phyloP scores from a whole-genome alignment of 2,329 filamentous ascomycete species.

The Phialophora tarda region DNA sequence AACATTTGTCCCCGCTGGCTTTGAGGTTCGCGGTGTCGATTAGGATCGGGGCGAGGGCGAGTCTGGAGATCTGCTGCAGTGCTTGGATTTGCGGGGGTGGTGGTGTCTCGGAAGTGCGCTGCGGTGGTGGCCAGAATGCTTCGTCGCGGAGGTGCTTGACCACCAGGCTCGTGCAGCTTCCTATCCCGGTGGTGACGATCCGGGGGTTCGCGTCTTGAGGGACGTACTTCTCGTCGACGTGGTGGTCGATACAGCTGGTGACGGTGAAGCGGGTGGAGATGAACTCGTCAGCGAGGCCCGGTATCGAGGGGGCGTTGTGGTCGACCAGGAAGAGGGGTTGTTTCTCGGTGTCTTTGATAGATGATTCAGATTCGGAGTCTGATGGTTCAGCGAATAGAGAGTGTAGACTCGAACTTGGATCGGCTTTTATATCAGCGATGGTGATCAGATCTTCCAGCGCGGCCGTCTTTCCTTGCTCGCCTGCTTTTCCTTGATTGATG shows the following conservation, averaged over 20 bases:
- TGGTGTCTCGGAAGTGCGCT: conserved; percentile 40
- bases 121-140: conserved; percentile 47
- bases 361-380: conserved; percentile 1
- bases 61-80: conserved; percentile 51
- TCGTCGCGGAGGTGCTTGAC: conserved; percentile 57
- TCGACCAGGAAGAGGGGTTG: conserved; percentile 48
- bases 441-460: conserved; percentile 48
- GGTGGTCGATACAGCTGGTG: conserved; percentile 65
- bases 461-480: conserved; percentile 30
- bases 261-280: conserved; percentile 52
- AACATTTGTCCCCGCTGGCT: conserved; percentile 51
- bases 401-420: conserved; percentile 15
- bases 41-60: conserved; percentile 51
- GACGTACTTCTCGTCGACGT: conserved; percentile 63
- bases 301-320: conserved; percentile 53
- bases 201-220: conserved; percentile 54
- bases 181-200: conserved; percentile 59
- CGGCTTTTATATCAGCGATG: conserved; percentile 46
- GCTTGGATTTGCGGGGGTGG: not conserved
- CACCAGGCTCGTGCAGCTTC: conserved; percentile 65
- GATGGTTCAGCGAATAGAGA: conserved; percentile 15
- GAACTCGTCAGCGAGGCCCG: conserved; percentile 39
- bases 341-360: conserved; percentile 2
- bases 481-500: conserved; percentile 41
- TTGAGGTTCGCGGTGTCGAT: conserved; percentile 54